phyloP scores from a whole-genome alignment of 1,139 yeast genomes.

The Yamadazyma pseudoaaseri region DNA sequence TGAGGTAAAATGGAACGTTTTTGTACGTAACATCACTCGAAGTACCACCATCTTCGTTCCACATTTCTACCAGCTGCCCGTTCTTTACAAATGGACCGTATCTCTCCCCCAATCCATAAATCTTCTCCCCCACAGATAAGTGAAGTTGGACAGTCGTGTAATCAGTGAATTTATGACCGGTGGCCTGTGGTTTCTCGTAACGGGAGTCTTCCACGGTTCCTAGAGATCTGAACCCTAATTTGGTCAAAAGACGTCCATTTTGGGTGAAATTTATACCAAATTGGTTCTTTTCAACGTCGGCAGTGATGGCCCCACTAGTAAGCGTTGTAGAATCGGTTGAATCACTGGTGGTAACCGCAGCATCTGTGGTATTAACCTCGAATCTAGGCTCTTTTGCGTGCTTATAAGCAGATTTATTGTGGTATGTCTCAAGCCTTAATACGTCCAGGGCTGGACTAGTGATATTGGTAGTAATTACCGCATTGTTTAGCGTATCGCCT shows the following conservation, averaged over 20 bases:
- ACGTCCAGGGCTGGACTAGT: slow-evolving; percentile 25
- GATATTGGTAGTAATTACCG: slow-evolving; percentile 25
- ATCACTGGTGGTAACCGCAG: not conserved
- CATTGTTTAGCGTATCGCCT: slow-evolving; percentile 30
- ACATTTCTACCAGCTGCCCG: slow-evolving; percentile 34
- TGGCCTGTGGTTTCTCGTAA: slow-evolving; percentile 14
- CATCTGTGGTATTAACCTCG: slow-evolving; percentile 7
- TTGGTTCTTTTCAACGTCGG: slow-evolving; percentile 11
- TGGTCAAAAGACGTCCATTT: slow-evolving; percentile 21
- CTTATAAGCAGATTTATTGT: slow-evolving; percentile 21
- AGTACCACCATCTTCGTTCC: slow-evolving; percentile 39
- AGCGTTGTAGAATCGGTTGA: not conserved
- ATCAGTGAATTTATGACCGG: slow-evolving; percentile 16
- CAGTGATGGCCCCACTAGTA: not conserved
- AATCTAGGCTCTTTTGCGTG: slow-evolving; percentile 22
- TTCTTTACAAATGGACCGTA: slow-evolving; percentile 33
- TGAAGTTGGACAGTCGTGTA: slow-evolving; percentile 29
- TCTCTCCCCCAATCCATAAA: slow-evolving; percentile 35
- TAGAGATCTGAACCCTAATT: slow-evolving; percentile 28
- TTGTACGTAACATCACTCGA: slow-evolving; percentile 32
- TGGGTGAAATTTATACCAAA: slow-evolving; percentile 23
- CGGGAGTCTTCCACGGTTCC: slow-evolving; percentile 29
- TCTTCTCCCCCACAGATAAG: slow-evolving; percentile 31
- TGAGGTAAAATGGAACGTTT: slow-evolving; percentile 31
- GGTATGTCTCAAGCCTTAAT: slow-evolving; percentile 27